Conservation (phyloP, 2,329 filamentous ascomycete genomes). For the Curvularia verruculosa region DNA sequence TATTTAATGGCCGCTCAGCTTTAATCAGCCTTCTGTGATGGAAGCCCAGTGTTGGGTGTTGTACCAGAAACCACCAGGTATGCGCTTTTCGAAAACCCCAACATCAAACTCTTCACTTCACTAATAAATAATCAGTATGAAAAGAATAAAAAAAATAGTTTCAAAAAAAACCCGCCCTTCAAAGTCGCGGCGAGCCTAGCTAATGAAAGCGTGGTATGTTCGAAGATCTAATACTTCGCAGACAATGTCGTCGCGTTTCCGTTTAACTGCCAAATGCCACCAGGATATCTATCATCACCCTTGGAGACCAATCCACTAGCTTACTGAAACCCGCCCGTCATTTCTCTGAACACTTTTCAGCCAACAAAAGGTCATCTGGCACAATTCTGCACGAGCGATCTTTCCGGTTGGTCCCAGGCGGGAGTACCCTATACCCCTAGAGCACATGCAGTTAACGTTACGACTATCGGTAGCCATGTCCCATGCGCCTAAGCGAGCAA, state of each 20-base stretch:
- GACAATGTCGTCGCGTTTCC: neutral
- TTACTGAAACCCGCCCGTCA: neutral
- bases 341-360: neutral
- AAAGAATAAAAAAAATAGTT: neutral
- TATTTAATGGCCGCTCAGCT: neutral
- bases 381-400: neutral
- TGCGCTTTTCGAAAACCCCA: neutral
- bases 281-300: neutral
- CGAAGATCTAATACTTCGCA: neutral
- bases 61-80: neutral
- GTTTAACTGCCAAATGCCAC: neutral
- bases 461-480: neutral
- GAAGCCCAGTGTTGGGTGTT: neutral
- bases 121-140: neutral
- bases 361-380: neutral
- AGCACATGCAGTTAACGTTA: neutral
- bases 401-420: neutral
- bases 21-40: neutral
- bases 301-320: neutral
- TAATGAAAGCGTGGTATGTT: neutral
- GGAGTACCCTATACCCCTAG: neutral
- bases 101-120: neutral
- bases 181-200: neutral
- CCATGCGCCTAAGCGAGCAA: conserved; percentile 9
- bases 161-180: neutral